Evolutionary conservation across 805 yeast species (phyloP), one percentile per base, ranked within the genome.

Genomic region (Nakazawaea wickerhamii): DNA sequence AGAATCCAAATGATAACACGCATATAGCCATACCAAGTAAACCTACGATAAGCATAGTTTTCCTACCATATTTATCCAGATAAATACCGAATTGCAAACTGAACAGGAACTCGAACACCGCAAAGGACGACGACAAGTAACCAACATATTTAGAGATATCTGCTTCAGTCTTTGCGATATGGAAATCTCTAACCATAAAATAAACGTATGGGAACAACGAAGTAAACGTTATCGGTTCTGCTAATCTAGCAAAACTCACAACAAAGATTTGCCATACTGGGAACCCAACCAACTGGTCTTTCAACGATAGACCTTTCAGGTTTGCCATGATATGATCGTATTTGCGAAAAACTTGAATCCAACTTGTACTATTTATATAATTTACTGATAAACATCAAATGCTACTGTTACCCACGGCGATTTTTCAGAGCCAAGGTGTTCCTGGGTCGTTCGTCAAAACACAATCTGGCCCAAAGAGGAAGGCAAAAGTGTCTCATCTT

Each of bases 141-240:
- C 86, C 85, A 9, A 83, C 75, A 55, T 77, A 80, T 41, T 67
- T 71, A 3, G 81, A 67, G 31, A 79, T 74, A 36, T 72, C 71
- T 13, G 73, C 67, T 40, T 75, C 76, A 18, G 64, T 63, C 30
- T 71, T 63, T 13, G 75, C 75, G 11, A 75, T 59, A 5, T 68
- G 68, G 54, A 77, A 78, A 48, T 75, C 79, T 46, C 73, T 57
- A 18, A 78, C 76, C 81, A 78, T 74, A 58, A 74, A 78, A 54
- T 74, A 78, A 26, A 77, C 70, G 50, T 78, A 78, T 3, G 84
- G 84, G 53, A 78, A 77, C 27, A 78, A 57, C 4, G 82, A 75
- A 4, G 83, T 75, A 59, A 77, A 78, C 2, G 82, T 75, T 15
- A 78, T 67, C 1, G 84, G 84, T 52, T 78, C 84, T 11, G 76